A percentile compares a stretch with the other conserved stretches of the same genome.
Evolutionary conservation across 1,284 basidiomycete species (phyloP).

Genomic region (Irpex sp.): DNA sequence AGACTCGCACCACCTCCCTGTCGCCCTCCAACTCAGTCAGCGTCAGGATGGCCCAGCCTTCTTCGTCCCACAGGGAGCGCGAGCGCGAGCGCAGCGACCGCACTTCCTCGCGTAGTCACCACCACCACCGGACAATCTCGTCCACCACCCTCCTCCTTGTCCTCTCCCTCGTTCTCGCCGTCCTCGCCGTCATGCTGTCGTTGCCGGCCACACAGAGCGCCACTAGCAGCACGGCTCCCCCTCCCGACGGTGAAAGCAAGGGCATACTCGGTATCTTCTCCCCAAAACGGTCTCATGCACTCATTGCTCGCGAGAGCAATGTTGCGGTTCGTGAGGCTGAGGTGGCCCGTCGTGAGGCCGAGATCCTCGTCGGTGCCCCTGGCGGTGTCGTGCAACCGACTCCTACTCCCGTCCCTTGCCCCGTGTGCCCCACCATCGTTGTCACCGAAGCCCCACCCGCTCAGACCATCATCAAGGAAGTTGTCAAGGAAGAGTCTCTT

Average conservation of each 20-base stretch:
- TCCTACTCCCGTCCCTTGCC: constrained; percentile 48
- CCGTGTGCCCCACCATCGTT: constrained; percentile 52
- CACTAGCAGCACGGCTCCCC: constrained; percentile 21
- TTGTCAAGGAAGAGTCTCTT: constrained; percentile 75
- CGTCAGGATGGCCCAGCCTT: constrained; percentile 83
- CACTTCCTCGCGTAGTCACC: constrained; percentile 48
- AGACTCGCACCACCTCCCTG: constrained; percentile 61
- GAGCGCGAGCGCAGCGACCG: constrained; percentile 51
- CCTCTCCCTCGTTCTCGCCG: constrained; percentile 76
- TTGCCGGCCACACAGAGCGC: constrained; percentile 49
- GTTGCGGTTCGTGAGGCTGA: constrained; percentile 79
- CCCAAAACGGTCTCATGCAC: constrained; percentile 74
- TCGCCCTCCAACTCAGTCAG: constrained; percentile 70
- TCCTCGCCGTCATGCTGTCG: constrained; percentile 82
- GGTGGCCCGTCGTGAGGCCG: constrained; percentile 80
- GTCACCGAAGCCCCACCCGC: constrained; percentile 50
- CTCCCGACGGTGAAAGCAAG: constrained; percentile 30
- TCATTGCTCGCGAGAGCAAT: constrained; percentile 70
- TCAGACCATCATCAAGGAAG: constrained; percentile 80
- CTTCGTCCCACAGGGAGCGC: constrained; percentile 71
- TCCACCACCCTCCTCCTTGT: constrained; percentile 84
- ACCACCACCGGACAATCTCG: constrained; percentile 80
- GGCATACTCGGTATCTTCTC: constrained; percentile 70
- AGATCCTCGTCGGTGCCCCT: constrained; percentile 73
- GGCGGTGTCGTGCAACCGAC: constrained; percentile 62